Base-by-base conservation (phyloP, 768 basidiomycete species). In the Termitomyces heimii region DNA sequence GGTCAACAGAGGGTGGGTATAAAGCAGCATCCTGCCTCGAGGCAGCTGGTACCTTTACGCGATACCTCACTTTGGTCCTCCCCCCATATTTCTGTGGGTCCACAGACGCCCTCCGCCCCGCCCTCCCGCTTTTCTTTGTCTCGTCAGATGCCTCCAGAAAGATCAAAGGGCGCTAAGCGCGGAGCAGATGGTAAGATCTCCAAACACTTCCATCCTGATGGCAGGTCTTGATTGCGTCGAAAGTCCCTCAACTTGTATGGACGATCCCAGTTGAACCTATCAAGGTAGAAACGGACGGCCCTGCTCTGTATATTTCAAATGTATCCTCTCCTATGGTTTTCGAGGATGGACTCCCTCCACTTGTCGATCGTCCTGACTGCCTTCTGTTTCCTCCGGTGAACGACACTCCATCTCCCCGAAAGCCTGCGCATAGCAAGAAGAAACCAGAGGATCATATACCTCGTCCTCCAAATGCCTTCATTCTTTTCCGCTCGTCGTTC, bases 401-500 rank as follows among this genome's bases (percentile, higher is more conserved):
- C 31, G 71, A 71, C 45, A 59, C 53, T 50, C 57, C 70, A n/a
- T 58, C 71, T 35, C 62, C 77, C 35, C 77, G 78, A 37, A 78
- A 77, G 40, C 68, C 75, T 6, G 77, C 79, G 0, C 88, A 89
- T 63, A 74, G 79, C 47, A 87, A 83, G 76, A 86, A 88, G 72
- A 87, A 86, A 67, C 80, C 82, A 14, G 82, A 83, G 28, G 81
- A 86, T 61, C 87, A 91, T 67, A 88, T 92, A 60, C 89, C 89
- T 18, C 87, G 89, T 43, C 89, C 89, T 1, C 88, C 89, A 2
- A 92, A 92, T 65, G 90, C 89, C 26, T 92, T 92, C 73, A 92
- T 92, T 66, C 80, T 92, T 65, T 92, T 92, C 77, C 85, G 89
- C 60, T 88, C 88, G 0, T 85, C 86, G 0, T 91, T 91, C 71